Evolutionary conservation across 2,329 filamentous ascomycete genomes (phyloP).

Genomic region (Talaromyces rugulosus): DNA sequence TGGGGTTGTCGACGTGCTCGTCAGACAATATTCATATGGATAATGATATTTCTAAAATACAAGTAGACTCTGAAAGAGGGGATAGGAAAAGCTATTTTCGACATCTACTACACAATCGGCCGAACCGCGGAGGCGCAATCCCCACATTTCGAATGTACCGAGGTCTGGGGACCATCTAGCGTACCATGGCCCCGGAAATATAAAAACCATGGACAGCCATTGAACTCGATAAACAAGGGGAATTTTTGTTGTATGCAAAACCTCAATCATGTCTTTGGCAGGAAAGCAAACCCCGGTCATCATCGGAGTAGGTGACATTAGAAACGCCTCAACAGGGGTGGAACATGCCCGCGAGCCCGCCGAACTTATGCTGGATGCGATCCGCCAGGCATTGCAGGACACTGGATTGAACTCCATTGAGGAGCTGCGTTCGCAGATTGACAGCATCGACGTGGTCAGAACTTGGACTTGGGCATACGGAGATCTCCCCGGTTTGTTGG

Average conservation of each 20-base stretch:
- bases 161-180: background rate
- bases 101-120: background rate
- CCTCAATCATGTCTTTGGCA: constrained; percentile 1
- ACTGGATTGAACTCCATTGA: constrained; percentile 31
- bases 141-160: background rate
- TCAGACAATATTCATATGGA: too few relatives aligned
- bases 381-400: constrained; percentile 50
- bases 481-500: constrained; percentile 54
- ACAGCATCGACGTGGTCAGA: constrained; percentile 57
- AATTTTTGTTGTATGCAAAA: background rate
- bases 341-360: constrained; percentile 57
- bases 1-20: too few relatives aligned
- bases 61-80: too few relatives aligned
- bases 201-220: background rate
- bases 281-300: constrained; percentile 47
- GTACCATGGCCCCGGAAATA: background rate
- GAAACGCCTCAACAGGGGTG: constrained; percentile 51
- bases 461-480: constrained; percentile 63
- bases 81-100: too few relatives aligned
- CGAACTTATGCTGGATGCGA: constrained; percentile 55
- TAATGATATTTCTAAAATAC: too few relatives aligned
- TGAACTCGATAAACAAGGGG: background rate
- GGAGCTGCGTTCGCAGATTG: constrained; percentile 45
- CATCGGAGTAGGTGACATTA: constrained; percentile 59
- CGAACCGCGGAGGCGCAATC: background rate